Percentiles rank a stretch among this genome's conserved stretches.
phyloP scores from a whole-genome alignment of 1,139 yeast genomes.

The Arxiozyma bovina region DNA sequence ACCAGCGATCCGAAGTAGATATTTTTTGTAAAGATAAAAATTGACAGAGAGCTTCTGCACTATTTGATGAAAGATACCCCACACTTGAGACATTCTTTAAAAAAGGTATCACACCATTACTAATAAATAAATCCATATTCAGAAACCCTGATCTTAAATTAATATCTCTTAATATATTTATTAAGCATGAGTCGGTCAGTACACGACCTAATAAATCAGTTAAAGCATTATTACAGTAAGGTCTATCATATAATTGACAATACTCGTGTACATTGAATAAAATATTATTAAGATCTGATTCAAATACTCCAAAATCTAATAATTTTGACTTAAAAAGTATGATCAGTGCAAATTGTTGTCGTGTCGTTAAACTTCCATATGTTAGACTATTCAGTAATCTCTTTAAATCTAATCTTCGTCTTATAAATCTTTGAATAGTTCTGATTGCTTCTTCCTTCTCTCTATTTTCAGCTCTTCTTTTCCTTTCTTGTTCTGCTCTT shows the following conservation, averaged over 20 bases:
- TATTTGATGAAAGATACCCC: neutral
- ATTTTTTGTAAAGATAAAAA: neutral
- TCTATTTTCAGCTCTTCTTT: slow-evolving; percentile 51
- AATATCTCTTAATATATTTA: slow-evolving; percentile 6
- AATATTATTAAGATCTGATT: neutral
- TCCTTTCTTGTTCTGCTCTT: slow-evolving; percentile 58
- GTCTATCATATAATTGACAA: neutral
- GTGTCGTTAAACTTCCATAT: neutral
- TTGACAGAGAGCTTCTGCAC: slow-evolving; percentile 1
- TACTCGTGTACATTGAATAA: neutral
- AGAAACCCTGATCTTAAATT: slow-evolving; percentile 5
- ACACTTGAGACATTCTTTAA: slow-evolving; percentile 4
- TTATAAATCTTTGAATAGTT: slow-evolving; percentile 41
- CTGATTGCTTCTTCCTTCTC: slow-evolving; percentile 41
- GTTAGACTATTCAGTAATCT: slow-evolving; percentile 7
- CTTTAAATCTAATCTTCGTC: slow-evolving; percentile 34
- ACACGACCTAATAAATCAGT: slow-evolving; percentile 8
- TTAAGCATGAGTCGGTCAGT: slow-evolving; percentile 10
- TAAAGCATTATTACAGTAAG: slow-evolving; percentile 1
- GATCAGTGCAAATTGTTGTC: neutral
- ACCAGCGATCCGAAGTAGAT: neutral
- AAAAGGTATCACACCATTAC: slow-evolving; percentile 8
- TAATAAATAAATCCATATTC: slow-evolving; percentile 4
- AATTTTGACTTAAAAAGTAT: slow-evolving; percentile 1
- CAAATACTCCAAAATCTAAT: neutral